Base-by-base conservation (phyloP, 2,329 filamentous ascomycete genomes). In the Paecilomyces sp. region DNA sequence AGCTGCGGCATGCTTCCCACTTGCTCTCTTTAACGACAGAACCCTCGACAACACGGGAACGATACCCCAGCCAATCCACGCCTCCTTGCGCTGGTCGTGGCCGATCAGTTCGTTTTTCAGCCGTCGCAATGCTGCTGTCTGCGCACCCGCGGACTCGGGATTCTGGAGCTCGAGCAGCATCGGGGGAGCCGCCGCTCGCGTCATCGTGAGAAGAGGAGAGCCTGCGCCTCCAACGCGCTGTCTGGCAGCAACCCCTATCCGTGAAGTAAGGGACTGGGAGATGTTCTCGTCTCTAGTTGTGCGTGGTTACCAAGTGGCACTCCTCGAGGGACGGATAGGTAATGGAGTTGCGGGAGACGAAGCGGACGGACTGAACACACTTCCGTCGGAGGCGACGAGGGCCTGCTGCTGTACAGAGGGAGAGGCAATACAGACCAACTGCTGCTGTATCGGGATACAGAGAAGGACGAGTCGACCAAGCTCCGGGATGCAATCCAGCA, bases 51-150 rank as follows among this genome's bases (percentile, higher is more conserved):
- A 74, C 57, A 85, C 73, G 36, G 80, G 78, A 30, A 85, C 79
- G 55, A 90, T 77, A 34, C 92, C 92, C 58, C 85, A 78, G 60
- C 80, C 80, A 50, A 97, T 82, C 80, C 88, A 92, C 59, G 85
- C 76, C 75, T 93, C 88, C 76, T 99, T 99, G 73, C 88, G 88
- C 73, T 93, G 87, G 34, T 89, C 83, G 74, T 97, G 91, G 25
- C 94, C 94, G 61, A 96, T 86, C 55, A 96, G 83, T 63, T 94
- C 89, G 74, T 96, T 94, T 79, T 96, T 97, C 31, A 99, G 79
- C 51, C 81, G 80, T 64, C 87, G 85, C 53, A 97, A 81, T 56
- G 87, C 84, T 28, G 80, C 77, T 50, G 84, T 68, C 62, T 75
- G 76, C 54, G 70, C 69, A 50, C 69, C 71, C 58, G 71, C 64